Evolutionary conservation across 805 yeast genomes (phyloP), one percentile per base, ranked within the genome.

Genomic region (Spathaspora passalidarum): DNA sequence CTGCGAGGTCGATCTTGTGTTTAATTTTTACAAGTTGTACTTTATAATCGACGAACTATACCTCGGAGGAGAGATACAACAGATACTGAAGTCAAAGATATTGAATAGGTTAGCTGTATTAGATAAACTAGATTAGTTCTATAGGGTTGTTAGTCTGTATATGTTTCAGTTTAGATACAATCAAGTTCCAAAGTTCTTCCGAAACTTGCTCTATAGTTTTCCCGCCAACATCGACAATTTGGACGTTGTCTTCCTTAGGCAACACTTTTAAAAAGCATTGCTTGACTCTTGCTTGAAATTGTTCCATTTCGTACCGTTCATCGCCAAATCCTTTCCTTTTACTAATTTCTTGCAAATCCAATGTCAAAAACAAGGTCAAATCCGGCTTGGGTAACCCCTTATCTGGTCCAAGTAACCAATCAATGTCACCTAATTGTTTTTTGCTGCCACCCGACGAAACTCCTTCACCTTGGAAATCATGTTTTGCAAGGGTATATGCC

Each of bases 1-100:
- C 6, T 91, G 97, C 67, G 97, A 92, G 65, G 74, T 92, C 54
- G 98, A 92, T 62, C 75, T 94, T 46, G 95, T 94, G 17, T 94
- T 91, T 72, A 89, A 90, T 65, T 92, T 92, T 65, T 84, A 84
- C 72, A 88, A 86, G 62, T 83, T 88, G 10, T 88, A 90, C 62
- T 75, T 79, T 45, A 85, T 90, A 7, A 62, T 94, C 48, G 97
- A 94, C 62, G 97, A 91, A 63, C 76, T 94, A 61, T 88, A 85
- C 56, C 60, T 88, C 40, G 96, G 91, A 10, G 99, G 99, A 10
- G 97, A 94, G 62, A 73, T 91, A 10, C 89, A 86, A 60, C 96
- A 90, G 59, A 86, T 90, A 1, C 86, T 88, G 52, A 88, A 87
- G 61, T 75, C 75, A 20, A 76, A 73, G 41, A 74, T 92, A 5